A percentile compares a stretch with the other conserved stretches of the same genome.
phyloP scores from a whole-genome alignment of 768 basidiomycete species.

The Phylloporus arenicola region DNA sequence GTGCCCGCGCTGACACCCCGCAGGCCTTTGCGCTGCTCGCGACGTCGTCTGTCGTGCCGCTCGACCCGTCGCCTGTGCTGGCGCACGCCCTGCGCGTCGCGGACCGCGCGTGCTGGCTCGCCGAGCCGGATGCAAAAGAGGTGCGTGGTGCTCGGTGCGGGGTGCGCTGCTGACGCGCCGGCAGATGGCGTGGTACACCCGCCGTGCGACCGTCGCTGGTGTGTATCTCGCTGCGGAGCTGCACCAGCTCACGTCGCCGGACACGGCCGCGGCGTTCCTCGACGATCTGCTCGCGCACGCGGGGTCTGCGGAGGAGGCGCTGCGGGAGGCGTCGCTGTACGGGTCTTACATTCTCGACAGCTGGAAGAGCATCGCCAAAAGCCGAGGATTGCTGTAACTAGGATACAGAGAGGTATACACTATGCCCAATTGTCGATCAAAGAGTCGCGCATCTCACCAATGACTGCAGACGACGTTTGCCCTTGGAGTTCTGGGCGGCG shows the following conservation, averaged over 20 bases:
- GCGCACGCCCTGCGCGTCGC: slow-evolving; percentile 59
- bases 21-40: slow-evolving; percentile 73
- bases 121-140: slow-evolving; percentile 50
- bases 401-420: slow-evolving; percentile 29
- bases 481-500: slow-evolving; percentile 71
- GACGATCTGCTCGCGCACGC: slow-evolving; percentile 55
- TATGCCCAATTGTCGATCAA: slow-evolving; percentile 88
- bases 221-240: slow-evolving; percentile 76
- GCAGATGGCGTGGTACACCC: slow-evolving; percentile 70
- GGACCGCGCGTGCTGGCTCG: slow-evolving; percentile 61
- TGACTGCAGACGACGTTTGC: slow-evolving; percentile 73
- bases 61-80: slow-evolving; percentile 58
- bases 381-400: slow-evolving; percentile 41
- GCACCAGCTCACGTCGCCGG: slow-evolving; percentile 75
- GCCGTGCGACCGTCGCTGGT: slow-evolving; percentile 57
- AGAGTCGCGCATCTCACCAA: slow-evolving; percentile 88
- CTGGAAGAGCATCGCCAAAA: slow-evolving; percentile 68
- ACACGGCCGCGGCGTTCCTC: slow-evolving; percentile 61
- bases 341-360: slow-evolving; percentile 59
- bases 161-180: neutral
- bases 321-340: slow-evolving; percentile 52
- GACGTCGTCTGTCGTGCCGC: slow-evolving; percentile 44
- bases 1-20: neutral
- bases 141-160: slow-evolving; percentile 34
- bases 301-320: slow-evolving; percentile 37